Evolutionary conservation across 352 stramenopile genomes (phyloP), one percentile per base, ranked within the genome.

Genomic region (Phytopythium kandeliae): DNA sequence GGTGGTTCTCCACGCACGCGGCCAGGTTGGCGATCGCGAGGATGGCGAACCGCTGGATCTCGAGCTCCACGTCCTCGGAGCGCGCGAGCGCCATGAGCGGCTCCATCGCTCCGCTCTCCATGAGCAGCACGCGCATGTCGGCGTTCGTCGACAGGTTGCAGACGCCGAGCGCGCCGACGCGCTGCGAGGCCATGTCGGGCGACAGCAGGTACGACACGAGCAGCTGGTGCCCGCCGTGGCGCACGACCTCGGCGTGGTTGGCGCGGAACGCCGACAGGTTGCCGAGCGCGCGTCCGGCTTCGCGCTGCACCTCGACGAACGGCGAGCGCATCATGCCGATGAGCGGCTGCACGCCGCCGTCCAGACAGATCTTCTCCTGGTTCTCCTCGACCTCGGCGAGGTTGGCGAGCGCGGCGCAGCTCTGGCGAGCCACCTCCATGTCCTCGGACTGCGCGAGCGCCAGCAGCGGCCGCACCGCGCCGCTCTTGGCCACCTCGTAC

Each of bases 401-500:
- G 66, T 98, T 98, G 12, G 94, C 93, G 19, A 99, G 70, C 17
- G 91, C 97, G 1, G 91, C 95, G 42, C 86, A 97, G 44, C 86
- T 84, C 56, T 98, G 92, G 0, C 76, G 79, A 2, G 93, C 78
- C 6, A 98, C 71, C 31, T 92, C 71, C 74, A 96, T 93, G 62
- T 99, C 95, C 60, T 98, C 92, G 8, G 78, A 97, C 60, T 97
- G 82, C 12, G 95, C 92, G 37, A 96, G 86, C 6, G 75, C 69
- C 31, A 98, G 93, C 3, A 99, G 71, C 19, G 90, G 84, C 13
- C 82, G 51, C 15, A 98, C 81, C 4, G 86, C 88, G 3, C 95
- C 95, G 45, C 78, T 96, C 60, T 98, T 98, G 17, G 88, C 82
- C 34, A 99, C 96, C 63, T 98, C 96, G 56, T 97, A 98, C 66